Evolutionary conservation across 2,329 filamentous ascomycete genomes (phyloP).

Genomic region (Monilinia aucupariae): DNA sequence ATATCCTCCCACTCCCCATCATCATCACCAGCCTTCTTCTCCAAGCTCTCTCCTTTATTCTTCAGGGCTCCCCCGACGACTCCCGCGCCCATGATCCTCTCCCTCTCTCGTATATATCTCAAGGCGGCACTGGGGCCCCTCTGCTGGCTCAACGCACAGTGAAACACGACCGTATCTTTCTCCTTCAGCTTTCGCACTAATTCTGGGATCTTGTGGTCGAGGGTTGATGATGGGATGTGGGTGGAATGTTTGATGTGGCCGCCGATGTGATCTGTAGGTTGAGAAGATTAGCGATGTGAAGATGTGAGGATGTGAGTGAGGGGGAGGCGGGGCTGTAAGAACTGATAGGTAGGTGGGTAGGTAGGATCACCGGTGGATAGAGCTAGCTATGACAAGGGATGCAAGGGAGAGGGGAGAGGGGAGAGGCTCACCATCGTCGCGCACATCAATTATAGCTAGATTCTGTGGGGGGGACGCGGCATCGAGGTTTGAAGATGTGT

Average conservation of each 20-base stretch:
- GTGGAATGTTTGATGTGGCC: conserved; percentile 77
- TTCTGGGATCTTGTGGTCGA: conserved; percentile 74
- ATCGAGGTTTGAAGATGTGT: conserved; percentile 28
- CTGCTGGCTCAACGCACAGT: conserved; percentile 89
- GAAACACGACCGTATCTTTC: conserved; percentile 84
- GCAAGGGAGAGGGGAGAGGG: not conserved
- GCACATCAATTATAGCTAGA: conserved; percentile 79
- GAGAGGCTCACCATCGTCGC: conserved; percentile 62
- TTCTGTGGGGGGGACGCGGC: conserved; percentile 21
- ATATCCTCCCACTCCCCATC: conserved; percentile 35
- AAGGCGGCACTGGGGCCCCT: conserved; percentile 80
- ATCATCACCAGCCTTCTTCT: conserved; percentile 22
- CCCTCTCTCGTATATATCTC: conserved; percentile 67
- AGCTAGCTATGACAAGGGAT: not conserved
- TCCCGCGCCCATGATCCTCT: conserved; percentile 40
- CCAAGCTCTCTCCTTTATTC: conserved; percentile 25
- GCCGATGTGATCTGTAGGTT: conserved; percentile 68
- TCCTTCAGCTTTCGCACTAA: conserved; percentile 72
- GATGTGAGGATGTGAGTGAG: too few species aligned
- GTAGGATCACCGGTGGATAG: too few species aligned
- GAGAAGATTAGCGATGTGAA: not conserved
- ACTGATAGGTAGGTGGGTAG: too few species aligned
- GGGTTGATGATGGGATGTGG: conserved; percentile 66
- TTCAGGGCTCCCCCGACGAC: conserved; percentile 24
- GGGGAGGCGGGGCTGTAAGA: too few species aligned